Evolutionary conservation across 2,329 filamentous ascomycete species (phyloP), one percentile per base, ranked within the genome.

Genomic region (Diaporthe sp.): DNA sequence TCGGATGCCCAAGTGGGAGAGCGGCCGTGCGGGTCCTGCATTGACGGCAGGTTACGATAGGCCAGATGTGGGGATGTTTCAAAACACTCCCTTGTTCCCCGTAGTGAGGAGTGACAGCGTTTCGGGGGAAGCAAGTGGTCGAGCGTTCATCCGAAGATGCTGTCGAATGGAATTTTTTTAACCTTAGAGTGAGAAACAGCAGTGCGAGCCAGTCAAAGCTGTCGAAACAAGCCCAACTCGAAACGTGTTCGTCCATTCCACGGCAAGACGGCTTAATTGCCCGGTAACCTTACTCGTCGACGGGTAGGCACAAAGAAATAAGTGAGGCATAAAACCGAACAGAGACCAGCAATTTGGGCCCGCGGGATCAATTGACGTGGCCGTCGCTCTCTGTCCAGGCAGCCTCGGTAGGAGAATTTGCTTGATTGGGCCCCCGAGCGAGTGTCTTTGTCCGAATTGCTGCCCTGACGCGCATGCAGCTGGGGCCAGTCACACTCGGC

Each of bases 61-160:
- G 65, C 65, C 47, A 22, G 34, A 25, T 53, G 65, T 68, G 65
- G 65, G 65, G 65, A 28, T 68, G 65, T 68, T 68, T 68, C 65
- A 68, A 68, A 55, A 68, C 65, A 39, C 47, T 39, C 65, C 65
- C 65, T 34, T 68, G 65, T 68, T 39, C 65, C 65, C 65, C 65
- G 63, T 25, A 37, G 22, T 13, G 28, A 37, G 31, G 44, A 68
- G 63, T 68, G 63, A 37, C 63, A 28, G 63, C 47, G 47, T 68
- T 55, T 68, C 47, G 65, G 34, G 47, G 47, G 47, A n/a, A 53
- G 34, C 20, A n/a, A 31, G 44, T 53, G 65, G 47, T 42, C 65
- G 65, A 68, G 65, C 65, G 65, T 68, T 68, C 65, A 68, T 68
- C 65, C 65, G 65, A 68, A 51, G 44, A 68, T 53, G 65, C 47